Evolutionary conservation across 768 basidiomycete species (phyloP), one percentile per base, ranked within the genome.

Genomic region (Trametes cubensis): DNA sequence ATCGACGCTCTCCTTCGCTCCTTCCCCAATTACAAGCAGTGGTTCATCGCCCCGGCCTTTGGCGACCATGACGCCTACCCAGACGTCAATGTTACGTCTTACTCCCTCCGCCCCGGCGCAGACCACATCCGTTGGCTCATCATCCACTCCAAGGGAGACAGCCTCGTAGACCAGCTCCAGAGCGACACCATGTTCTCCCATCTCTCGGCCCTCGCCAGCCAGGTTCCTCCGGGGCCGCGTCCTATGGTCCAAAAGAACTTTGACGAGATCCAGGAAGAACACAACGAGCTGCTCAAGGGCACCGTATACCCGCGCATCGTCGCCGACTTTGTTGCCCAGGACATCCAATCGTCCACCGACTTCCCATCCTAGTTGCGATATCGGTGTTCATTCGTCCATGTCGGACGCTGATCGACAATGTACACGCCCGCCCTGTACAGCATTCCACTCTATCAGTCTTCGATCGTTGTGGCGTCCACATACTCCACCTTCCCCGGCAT

Each of bases 111-210:
- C 47, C 66, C 69, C 23, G 68, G 69, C 3, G 68, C 65, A 15
- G 65, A 67, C 18, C 72, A 77, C 51, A 79, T 85, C 42, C 75
- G 67, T 14, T 94, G 92, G 93, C 75, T 90, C 30, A 69, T 94
- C 58, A 76, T 93, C 53, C 91, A 94, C 73, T 93, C 92, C 5
- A 78, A 72, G 54, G 87, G 84, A 20, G 92, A 94, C 69, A 82
- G 80, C 2, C 80, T 90, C 40, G 80, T 94, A 21, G 84, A 94
- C 68, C 55, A 74, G 17, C 64, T 73, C 20, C 92, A 94, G 74
- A 86, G 86, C 67, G 72, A 83, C 51, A 73, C 67, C 15, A 89
- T 93, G 77, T 80, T 82, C 63, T 71, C 73, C 0, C 85, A 81
- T 66, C 78, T 94, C n/a, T 67, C 62, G 44, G 61, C 67, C 83